Base-by-base conservation (phyloP, 345 rosid genomes). In the Aethionema arabicum region DNA sequence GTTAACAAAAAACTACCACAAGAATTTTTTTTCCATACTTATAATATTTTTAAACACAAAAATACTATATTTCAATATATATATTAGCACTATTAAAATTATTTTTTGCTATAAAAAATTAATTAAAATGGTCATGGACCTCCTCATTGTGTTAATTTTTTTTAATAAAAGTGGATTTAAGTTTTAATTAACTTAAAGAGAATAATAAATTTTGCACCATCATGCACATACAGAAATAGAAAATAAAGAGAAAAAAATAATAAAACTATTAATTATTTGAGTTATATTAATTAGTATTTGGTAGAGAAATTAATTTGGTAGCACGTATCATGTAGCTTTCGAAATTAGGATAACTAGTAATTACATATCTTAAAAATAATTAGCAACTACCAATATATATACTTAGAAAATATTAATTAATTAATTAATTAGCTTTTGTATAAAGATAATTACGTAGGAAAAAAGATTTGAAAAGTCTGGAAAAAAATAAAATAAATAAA, bases 221-320 rank as follows among this genome's bases (percentile, higher is more conserved):
- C n/a, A 44, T 33, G 42, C 43, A 47, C 32, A 32, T 27, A 56
- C 27, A 56, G 40, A 52, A 35, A 5, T 35, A 35, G 30, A 37
- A 21, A 21, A 21, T 21, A 21, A 21, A 21, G 27, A 21, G 63
- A 46, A 16, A 67, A 50, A 50, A 67, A 40, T 58, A 49, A 59
- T 9, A 36, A 41, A 14, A 0, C 3, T 8, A 51, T 14, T 13
- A 14, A 50, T 31, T 13, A 51, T 41, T 16, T 40, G 32, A 58
- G 30, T 50, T 59, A 50, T 37, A 53, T 61, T 61, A 53, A 69
- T 61, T 43, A 61, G n/a, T 6, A 45, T 61, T 53, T 52, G 66
- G 72, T 68, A 61, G 66, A 61, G 66, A 66, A 36, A 45, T 52
- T 68, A 14, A 68, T 60, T 59, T 46, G 73, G 67, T 69, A 53